Base-by-base conservation (phyloP, 768 basidiomycete species). In the Tremella fuciformis region DNA sequence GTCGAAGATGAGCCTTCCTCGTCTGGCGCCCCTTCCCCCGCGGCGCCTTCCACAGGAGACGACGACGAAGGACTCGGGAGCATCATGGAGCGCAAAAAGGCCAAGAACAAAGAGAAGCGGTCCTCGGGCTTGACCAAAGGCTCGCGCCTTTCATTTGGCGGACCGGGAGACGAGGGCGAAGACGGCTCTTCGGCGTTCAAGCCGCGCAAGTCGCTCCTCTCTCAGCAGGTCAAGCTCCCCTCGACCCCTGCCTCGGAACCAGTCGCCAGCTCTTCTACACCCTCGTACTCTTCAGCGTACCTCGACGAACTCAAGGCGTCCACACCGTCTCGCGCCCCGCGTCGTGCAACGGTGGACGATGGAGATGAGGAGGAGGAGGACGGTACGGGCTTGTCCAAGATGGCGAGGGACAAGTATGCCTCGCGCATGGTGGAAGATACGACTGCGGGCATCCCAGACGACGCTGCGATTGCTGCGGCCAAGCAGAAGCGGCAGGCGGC, bases 251-350 rank as follows among this genome's bases (percentile, higher is more conserved):
- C 59, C 13, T 25, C 21, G 13, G 39, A 58, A 7, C 41, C 57
- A 6, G 42, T 18, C n/a, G 34, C 50, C 22, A 25, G 46, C 18
- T 9, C 55, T n/a, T 47, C 58, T 8, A 49, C 56, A 15, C 44
- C 62, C 25, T 53, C 66, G 19, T 80, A 80, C 62, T 77, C 75
- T 3, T 65, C 65, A 7, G 76, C 75, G 39, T 78, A 79, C 59
- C 71, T 80, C 4, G 61, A 75, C 3, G 59, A 78, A 56, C 70
- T 80, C 46, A 79, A 79, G 61, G 75, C 73, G 2, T 59, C 75
- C 3, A 78, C 77, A 0, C 77, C 76, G 0, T 69, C 71, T 15
- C 47, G 66, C 18, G 61, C 60, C 6, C 60, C 73, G 11, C 6
- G 22, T 6, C 60, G 70, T 1, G 26, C 60, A 13, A 51, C 55